Evolutionary conservation across 495 filamentous ascomycete genomes (phyloP), one percentile per base, ranked within the genome.

Genomic region (Xylona heveae): DNA sequence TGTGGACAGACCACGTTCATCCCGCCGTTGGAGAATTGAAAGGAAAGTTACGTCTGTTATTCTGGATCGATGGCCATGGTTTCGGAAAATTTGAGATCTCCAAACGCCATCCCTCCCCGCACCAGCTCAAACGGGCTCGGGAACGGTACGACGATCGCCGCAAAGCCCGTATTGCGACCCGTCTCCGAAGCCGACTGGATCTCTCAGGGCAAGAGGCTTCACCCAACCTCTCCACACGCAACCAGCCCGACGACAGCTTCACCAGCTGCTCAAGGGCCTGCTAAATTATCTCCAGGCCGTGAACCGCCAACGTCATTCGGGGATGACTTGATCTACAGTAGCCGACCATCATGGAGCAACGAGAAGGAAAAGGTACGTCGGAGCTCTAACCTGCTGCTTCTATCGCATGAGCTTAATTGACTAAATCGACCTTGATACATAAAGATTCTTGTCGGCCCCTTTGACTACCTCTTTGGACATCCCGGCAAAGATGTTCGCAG

Each of bases 401-500:
- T n/a, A n/a, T n/a, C n/a, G n/a, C n/a, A n/a, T n/a, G n/a, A n/a
- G n/a, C 34, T 2, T 7, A 20, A 17, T 6, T 28, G 23, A 6
- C 14, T 15, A 35, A 33, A 8, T 30, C 59, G 54, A 32, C 54
- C 61, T 46, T 56, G 57, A 53, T 1, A 59, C 75, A 28, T 83
- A 84, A 47, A 66, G 52, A 78, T 93, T 28, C 54, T 95, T 8
- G 57, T 77, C 20, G 84, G 72, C 0, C 90, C 88, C 0, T 97
- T 71, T 43, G 78, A 92, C 36, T 94, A 97, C 45, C 68, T 97
- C 41, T 59, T 73, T 39, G 57, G 66, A 13, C 71, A 83, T 39
- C 88, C 85, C 1, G 90, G 90, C 33, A 95, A 95, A 46, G 83
- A 95, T 48, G 72, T 97, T 27, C 72, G 88, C 16, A 61, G 71